Base-by-base conservation (phyloP, 2,329 filamentous ascomycete genomes). In the Fusarium sp. region DNA sequence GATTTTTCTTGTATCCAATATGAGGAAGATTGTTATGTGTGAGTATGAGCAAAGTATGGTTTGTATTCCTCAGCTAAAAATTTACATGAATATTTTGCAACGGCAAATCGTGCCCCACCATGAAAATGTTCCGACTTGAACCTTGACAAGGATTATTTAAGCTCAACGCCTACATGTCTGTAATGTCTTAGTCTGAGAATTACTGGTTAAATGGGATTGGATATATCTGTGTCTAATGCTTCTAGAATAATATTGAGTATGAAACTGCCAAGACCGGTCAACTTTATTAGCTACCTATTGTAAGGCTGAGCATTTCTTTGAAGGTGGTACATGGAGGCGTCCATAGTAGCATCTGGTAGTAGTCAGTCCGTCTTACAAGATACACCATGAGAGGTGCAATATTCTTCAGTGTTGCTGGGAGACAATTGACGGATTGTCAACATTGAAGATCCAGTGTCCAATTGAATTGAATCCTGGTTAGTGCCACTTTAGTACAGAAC, bases 71-170 rank as follows among this genome's bases (percentile, higher is more conserved):
- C 57, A 54, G 46, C 50, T 69, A 51, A 71, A 71, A 71, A 66
- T 71, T 71, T 72, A 59, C 61, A 66, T 63, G 56, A 49, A 59
- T 55, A 56, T 66, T 71, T 69, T 71, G 63, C 48, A 55, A 71
- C 59, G 40, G 25, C 51, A 34, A 63, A 43, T 69, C 59, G 63
- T 69, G 68, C 68, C 68, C 68, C 69, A 71, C 69, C 68, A 72
- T 58, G 41, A 56, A 60, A 70, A 65, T 59, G 20, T 42, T 46
- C 53, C 53, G 53, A 60, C 55, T 66, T 57, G 40, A 51, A 42
- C 53, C 45, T 53, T 56, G 45, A 57, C 45, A 62, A 56, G 56
- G 63, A 28, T 62, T 56, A 46, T 56, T 55, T 63, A 66, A 59
- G 40, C 54, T 60, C 42, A 48, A 21, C 30, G 20, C 20, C 42